A percentile compares a stretch with the other conserved stretches of the same genome.
phyloP scores from a whole-genome alignment of 1,284 basidiomycete genomes.

The Microstroma glucosiphilum region DNA sequence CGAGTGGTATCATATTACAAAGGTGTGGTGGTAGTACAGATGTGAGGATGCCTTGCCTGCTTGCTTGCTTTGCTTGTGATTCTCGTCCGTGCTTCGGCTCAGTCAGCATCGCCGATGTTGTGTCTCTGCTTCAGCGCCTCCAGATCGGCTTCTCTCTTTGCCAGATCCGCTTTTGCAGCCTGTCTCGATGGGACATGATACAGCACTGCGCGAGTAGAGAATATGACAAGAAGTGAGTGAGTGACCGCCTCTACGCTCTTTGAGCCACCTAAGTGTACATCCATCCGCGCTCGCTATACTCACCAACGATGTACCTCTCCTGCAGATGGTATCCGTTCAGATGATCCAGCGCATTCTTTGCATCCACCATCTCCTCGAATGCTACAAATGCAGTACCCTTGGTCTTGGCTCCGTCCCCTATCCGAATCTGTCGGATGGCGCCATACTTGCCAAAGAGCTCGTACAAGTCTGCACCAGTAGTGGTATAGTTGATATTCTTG shows the following conservation, averaged over 20 bases:
- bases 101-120: conserved; percentile 45
- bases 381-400: conserved; percentile 89
- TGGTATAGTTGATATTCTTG: conserved; percentile 84
- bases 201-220: conserved; percentile 60
- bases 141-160: conserved; percentile 83
- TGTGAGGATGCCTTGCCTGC: too few relatives aligned
- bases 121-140: conserved; percentile 76
- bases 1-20: too few relatives aligned
- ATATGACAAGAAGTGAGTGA: not conserved
- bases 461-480: conserved; percentile 84
- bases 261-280: too few relatives aligned
- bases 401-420: conserved; percentile 74
- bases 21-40: too few relatives aligned
- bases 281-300: conserved; percentile 14
- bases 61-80: too few relatives aligned
- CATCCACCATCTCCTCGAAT: conserved; percentile 54
- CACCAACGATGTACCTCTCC: conserved; percentile 77
- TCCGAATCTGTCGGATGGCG: conserved; percentile 86
- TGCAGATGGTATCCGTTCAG: conserved; percentile 97
- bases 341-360: conserved; percentile 88
- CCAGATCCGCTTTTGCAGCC: conserved; percentile 83
- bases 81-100: not conserved
- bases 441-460: conserved; percentile 97
- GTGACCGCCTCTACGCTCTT: not conserved
- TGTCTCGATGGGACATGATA: conserved; percentile 93